Evolutionary conservation across 495 filamentous ascomycete species (phyloP).

Genomic region (Penicillium mononematosum): DNA sequence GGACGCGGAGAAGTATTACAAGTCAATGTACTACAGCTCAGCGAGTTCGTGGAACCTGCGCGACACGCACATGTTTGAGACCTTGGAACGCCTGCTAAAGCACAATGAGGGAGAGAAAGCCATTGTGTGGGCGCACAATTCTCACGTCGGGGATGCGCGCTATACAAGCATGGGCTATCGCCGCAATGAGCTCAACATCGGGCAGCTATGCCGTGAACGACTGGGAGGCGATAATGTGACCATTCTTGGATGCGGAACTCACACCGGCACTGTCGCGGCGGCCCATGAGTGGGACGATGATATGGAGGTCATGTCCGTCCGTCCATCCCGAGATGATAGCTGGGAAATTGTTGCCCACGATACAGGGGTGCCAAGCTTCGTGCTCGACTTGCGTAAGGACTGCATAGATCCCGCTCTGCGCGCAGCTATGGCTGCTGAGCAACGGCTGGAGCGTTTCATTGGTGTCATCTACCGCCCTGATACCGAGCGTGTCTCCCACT

Average conservation of each 20-base stretch:
- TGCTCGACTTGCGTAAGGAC: constrained; percentile 49
- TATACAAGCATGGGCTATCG: constrained; percentile 53
- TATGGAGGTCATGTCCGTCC: constrained; percentile 53
- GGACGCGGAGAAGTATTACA: constrained; percentile 60
- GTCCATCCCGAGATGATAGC: constrained; percentile 41
- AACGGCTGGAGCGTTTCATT: constrained; percentile 54
- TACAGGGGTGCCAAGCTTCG: constrained; percentile 46
- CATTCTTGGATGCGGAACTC: constrained; percentile 53
- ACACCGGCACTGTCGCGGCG: constrained; percentile 58
- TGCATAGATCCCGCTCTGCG: constrained; percentile 37
- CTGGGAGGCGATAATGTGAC: constrained; percentile 47
- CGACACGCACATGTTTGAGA: constrained; percentile 59
- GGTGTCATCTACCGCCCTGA: constrained; percentile 60
- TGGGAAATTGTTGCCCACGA: constrained; percentile 49
- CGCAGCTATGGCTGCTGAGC: constrained; percentile 38
- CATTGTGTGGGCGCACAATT: constrained; percentile 62
- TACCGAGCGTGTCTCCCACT: constrained; percentile 55
- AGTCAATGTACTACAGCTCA: constrained; percentile 57
- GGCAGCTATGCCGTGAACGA: constrained; percentile 54
- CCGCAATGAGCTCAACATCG: constrained; percentile 53
- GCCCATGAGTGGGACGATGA: constrained; percentile 57
- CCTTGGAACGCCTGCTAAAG: constrained; percentile 47
- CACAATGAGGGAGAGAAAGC: constrained; percentile 48
- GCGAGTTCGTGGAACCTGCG: constrained; percentile 57
- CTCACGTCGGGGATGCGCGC: constrained; percentile 59